Percentiles rank a stretch among this genome's conserved stretches.
phyloP scores from a whole-genome alignment of 306 rosid species.

The Acmispon strigosus region DNA sequence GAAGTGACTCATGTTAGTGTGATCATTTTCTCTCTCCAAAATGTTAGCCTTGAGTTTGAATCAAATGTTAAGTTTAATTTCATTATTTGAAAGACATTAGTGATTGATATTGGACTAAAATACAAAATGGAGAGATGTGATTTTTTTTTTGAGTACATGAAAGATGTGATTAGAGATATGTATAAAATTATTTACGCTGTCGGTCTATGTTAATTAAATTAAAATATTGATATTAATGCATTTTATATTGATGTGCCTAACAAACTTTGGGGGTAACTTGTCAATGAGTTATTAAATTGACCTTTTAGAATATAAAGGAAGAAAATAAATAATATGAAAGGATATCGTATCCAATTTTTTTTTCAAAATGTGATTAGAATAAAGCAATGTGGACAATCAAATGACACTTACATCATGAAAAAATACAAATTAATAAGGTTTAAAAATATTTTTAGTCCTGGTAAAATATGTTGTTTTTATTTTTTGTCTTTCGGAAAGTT shows the following conservation, averaged over 20 bases:
- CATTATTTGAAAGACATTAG: not conserved
- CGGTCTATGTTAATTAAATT: too few species aligned
- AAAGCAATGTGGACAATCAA: too few species aligned
- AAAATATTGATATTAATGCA: not conserved
- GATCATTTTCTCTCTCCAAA: not conserved
- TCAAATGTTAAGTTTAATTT: not conserved
- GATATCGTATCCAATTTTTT: not conserved
- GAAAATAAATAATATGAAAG: not conserved
- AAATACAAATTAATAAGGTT: too few species aligned
- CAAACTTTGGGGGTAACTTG: not conserved
- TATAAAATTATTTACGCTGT: too few species aligned
- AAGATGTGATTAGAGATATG: too few species aligned
- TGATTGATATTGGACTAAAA: not conserved
- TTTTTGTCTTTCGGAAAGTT: too few species aligned
- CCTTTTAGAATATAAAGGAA: not conserved
- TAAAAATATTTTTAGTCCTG: too few species aligned
- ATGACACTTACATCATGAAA: too few species aligned
- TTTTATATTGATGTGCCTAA: not conserved
- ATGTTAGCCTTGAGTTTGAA: not conserved
- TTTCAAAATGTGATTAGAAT: too few species aligned
- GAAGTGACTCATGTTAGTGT: not conserved
- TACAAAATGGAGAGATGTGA: too few species aligned
- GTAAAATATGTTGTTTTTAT: too few species aligned
- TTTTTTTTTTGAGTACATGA: too few species aligned
- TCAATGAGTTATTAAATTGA: not conserved